A percentile compares a stretch with the other conserved stretches of the same genome.
Evolutionary conservation across 169 alveolate species (phyloP).

Genomic region (Plasmodium inui): DNA sequence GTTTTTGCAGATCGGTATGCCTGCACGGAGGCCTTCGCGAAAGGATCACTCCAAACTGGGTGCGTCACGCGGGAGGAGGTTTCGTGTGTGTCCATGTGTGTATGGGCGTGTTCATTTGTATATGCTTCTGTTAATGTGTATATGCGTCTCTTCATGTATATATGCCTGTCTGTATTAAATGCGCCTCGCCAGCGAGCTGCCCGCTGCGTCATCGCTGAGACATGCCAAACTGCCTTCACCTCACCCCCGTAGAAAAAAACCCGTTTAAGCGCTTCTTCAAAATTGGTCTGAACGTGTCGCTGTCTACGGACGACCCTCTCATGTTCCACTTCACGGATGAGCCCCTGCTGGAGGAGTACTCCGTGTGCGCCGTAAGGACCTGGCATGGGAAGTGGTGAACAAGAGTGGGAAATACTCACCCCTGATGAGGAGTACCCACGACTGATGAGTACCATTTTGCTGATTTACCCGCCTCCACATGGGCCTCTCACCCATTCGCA

Average conservation of each 20-base stretch:
- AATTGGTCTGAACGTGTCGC: slow-evolving; percentile 92
- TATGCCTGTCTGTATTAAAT: not conserved
- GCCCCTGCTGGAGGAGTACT: slow-evolving; percentile 94
- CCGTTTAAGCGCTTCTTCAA: slow-evolving; percentile 91
- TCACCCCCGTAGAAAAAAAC: slow-evolving; percentile 83
- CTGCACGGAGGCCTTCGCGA: not conserved
- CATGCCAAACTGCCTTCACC: not conserved
- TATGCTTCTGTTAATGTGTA: not conserved
- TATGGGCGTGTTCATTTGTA: not conserved
- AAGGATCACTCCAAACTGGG: not conserved
- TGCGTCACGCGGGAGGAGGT: not conserved
- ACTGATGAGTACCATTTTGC: not conserved
- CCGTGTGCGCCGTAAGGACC: slow-evolving; percentile 85
- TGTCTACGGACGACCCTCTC: slow-evolving; percentile 96
- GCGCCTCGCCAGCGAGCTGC: not conserved
- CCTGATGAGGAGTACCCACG: not conserved
- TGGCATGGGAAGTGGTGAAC: too few species aligned
- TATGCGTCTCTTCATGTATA: not conserved
- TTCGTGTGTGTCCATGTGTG: not conserved
- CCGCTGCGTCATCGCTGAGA: not conserved
- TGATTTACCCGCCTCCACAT: not conserved
- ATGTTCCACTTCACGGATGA: slow-evolving; percentile 94
- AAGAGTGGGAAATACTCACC: not conserved
- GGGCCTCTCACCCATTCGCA: not conserved
- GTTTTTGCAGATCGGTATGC: slow-evolving; percentile 74